Base-by-base conservation (phyloP, 352 stramenopile genomes). In the Phytophthora quininea region DNA sequence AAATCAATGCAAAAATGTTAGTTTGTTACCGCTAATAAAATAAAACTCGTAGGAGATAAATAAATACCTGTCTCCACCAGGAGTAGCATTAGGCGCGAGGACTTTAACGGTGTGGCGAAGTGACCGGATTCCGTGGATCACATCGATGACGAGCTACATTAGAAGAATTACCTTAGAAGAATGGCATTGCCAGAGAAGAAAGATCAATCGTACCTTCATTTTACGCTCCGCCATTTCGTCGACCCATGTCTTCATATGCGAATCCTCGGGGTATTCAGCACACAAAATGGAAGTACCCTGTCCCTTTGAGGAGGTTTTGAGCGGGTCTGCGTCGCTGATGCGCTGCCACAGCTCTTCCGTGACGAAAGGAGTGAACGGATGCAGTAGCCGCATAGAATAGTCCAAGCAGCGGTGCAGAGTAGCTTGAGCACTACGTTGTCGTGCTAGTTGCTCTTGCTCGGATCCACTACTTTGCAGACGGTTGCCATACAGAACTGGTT, bases 291-390 rank as follows among this genome's bases (percentile, higher is more conserved):
- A 88, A 1, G 77, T 78, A 38, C 90, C 77, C 4, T 73, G 50
- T 3, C 61, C 27, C 19, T 38, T 59, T 31, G 59, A 53, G 7
- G 64, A 63, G 31, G 62, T 31, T 3, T 46, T 33, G 7, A 82
- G 49, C 40, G 83, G 86, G 40, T 91, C 77, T 6, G 73, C 73
- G 12, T 74, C 71, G 30, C 76, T 78, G 61, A 94, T 88, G 33
- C 85, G 82, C 68, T 92, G 82, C 98, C 98, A 99, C 9, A 99
- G 82, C 75, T 99, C 98, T 82, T 99, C 98, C 0, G 98, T 99
- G 27, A 99, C 95, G 74, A 99, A 99, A n/a, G 98, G 98, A 74
- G 99, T 99, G 72, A 99, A 98, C 6, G 98, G 98, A 69, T 99
- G 98, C 37, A 99, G 74, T 51, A 99, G 82, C 19, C 97, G 91